Evolutionary conservation across 2,329 filamentous ascomycete genomes (phyloP), one percentile per base, ranked within the genome.

Genomic region (Aspergillus hiratsukae): DNA sequence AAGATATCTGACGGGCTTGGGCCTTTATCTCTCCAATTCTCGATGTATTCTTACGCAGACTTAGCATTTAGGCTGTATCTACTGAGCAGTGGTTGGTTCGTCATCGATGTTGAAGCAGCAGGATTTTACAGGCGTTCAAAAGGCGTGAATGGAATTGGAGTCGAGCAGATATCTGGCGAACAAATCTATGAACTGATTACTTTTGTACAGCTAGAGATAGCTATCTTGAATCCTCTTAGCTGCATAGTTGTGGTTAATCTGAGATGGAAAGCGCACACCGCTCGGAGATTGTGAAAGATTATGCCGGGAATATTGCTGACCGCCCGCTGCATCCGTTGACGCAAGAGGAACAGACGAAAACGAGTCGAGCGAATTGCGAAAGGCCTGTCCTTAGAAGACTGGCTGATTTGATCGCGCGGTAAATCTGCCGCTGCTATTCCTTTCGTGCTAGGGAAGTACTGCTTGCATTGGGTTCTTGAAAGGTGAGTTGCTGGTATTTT

Each of bases 111-210:
- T 53, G 43, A 57, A 58, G 61, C 52, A 59, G 50, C 59, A 60
- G 21, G 50, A 57, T 28, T 27, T 28, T 27, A 54, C 48, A 41
- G 62, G 62, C 61, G 61, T 58, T 46, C 61, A 56, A 54, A 53
- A 59, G 58, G 62, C 56, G 58, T 59, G 52, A 45, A 52, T 59
- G 52, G 53, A n/a, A 54, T 55, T 59, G 61, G 59, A 59, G 59
- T 61, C 63, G 37, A 45, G 46, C 61, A 64, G 61, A 37, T 11
- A 35, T 48, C 40, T 55, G 53, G 29, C 41, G 41, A 28, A 4
- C 17, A 28, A 48, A 43, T 27, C 9, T 9, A n/a, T 46, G 48
- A 55, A 49, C 49, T 40, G 40, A 49, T 31, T 35, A 31, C 23
- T 7, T 46, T 10, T 23, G n/a, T 45, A 37, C 17, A 37, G 31